These are phyloP conservation scores for Setomelanomma holmii DNA, from an alignment of 2,329 filamentous ascomycete genomes.

Conservation along the genomic window DNA sequence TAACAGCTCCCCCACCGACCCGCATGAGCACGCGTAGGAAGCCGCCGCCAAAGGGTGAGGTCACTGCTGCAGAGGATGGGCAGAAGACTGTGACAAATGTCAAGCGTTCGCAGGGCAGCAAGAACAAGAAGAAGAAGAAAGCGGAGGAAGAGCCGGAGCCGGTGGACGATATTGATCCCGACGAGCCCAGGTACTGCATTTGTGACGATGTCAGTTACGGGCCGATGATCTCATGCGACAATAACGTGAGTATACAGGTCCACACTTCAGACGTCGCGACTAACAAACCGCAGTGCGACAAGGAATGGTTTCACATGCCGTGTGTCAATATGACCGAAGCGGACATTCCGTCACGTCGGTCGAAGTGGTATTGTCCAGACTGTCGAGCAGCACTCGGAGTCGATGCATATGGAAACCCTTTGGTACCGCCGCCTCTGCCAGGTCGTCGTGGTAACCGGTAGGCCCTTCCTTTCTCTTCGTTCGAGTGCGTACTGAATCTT, in stretches of 20 bases:
- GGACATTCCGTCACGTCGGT: slow-evolving; percentile 72
- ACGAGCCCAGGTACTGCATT: slow-evolving; percentile 78
- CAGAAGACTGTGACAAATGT: slow-evolving; percentile 73
- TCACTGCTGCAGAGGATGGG: slow-evolving; percentile 66
- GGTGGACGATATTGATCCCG: slow-evolving; percentile 67
- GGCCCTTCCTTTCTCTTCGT: slow-evolving; percentile 28
- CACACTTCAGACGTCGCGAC: slow-evolving; percentile 7
- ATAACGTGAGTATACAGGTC: slow-evolving; percentile 59
- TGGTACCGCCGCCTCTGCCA: slow-evolving; percentile 40
- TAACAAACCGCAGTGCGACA: slow-evolving; percentile 67
- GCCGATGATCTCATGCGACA: slow-evolving; percentile 84
- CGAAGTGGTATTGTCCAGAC: slow-evolving; percentile 86
- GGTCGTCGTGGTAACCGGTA: slow-evolving; percentile 44
- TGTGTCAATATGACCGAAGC: slow-evolving; percentile 70
- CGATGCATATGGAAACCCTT: slow-evolving; percentile 45
- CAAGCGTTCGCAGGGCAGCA: slow-evolving; percentile 63
- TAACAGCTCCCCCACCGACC: slow-evolving; percentile 43
- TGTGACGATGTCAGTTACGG: slow-evolving; percentile 83
- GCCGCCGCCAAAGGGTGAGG: slow-evolving; percentile 76
- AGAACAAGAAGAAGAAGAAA: slow-evolving; percentile 58
- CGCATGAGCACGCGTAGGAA: slow-evolving; percentile 63
- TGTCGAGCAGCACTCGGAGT: slow-evolving; percentile 55
- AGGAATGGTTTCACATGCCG: slow-evolving; percentile 84
- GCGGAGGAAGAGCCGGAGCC: slow-evolving; percentile 33
- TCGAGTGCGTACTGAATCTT: slow-evolving; percentile 37